A percentile compares a stretch with the other conserved stretches of the same genome.
phyloP scores from a whole-genome alignment of 2,329 filamentous ascomycete genomes.

The Orbilia ellipsospora region DNA sequence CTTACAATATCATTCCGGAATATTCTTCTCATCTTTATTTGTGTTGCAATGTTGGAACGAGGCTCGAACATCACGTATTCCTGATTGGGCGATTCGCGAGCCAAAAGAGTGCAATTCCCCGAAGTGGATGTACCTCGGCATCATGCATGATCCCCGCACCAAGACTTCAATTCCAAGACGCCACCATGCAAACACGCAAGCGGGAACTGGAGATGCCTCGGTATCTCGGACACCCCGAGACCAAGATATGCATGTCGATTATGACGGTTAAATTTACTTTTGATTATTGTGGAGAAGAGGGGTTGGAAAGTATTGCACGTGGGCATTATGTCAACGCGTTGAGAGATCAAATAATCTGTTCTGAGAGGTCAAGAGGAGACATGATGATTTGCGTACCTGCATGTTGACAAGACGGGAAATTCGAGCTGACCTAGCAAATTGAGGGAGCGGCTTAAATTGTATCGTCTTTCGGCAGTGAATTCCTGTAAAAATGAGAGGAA shows the following conservation, averaged over 20 bases:
- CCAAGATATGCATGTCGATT: neutral
- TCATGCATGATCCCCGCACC: slow-evolving; percentile 31
- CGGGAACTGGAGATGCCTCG: slow-evolving; percentile 29
- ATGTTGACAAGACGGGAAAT: too few relatives aligned
- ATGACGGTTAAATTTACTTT: neutral
- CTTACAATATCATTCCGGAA: too few relatives aligned
- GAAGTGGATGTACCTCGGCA: slow-evolving; percentile 29
- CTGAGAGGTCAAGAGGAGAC: too few relatives aligned
- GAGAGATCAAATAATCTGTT: neutral
- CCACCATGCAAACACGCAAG: slow-evolving; percentile 12
- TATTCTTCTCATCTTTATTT: too few relatives aligned
- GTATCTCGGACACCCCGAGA: slow-evolving; percentile 14
- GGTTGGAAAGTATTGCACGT: too few relatives aligned
- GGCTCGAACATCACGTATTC: neutral
- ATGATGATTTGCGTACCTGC: too few relatives aligned
- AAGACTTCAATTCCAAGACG: slow-evolving; percentile 20
- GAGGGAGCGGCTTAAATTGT: neutral
- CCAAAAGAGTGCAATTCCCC: slow-evolving; percentile 4
- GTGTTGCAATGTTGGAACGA: too few relatives aligned
- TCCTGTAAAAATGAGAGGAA: neutral
- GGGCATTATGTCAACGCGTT: too few relatives aligned
- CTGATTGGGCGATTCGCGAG: slow-evolving; percentile 23
- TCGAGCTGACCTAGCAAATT: neutral
- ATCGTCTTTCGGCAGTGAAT: slow-evolving; percentile 7
- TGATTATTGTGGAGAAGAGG: neutral